Evolutionary conservation across 2,329 filamentous ascomycete species (phyloP).

Genomic region (Rachicladosporium sp.): DNA sequence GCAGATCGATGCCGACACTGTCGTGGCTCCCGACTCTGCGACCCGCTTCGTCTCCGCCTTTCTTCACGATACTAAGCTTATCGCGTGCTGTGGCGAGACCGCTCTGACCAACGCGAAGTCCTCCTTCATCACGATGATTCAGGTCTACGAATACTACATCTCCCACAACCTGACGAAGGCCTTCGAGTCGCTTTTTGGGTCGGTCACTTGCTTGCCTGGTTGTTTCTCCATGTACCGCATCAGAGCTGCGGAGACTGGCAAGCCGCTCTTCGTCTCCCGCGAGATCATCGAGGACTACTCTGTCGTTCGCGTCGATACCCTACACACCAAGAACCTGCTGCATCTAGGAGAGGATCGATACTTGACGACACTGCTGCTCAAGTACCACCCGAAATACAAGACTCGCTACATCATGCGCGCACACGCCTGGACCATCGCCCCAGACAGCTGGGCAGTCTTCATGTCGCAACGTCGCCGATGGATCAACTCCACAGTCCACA

Average conservation of each 20-base stretch:
- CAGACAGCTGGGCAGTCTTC: slow-evolving; percentile 88
- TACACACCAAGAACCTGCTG: slow-evolving; percentile 97
- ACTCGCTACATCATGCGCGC: slow-evolving; percentile 92
- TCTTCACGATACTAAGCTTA: slow-evolving; percentile 81
- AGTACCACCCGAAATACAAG: slow-evolving; percentile 88
- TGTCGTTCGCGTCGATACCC: slow-evolving; percentile 88
- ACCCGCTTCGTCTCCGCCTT: slow-evolving; percentile 88
- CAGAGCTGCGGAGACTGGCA: slow-evolving; percentile 83
- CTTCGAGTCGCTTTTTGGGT: slow-evolving; percentile 93
- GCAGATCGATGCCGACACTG: slow-evolving; percentile 94
- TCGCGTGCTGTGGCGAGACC: slow-evolving; percentile 90
- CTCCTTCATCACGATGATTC: slow-evolving; percentile 96
- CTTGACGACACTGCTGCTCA: slow-evolving; percentile 84
- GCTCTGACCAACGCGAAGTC: slow-evolving; percentile 83
- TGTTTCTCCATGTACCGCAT: slow-evolving; percentile 99
- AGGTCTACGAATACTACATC: slow-evolving; percentile 99
- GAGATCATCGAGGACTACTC: slow-evolving; percentile 82
- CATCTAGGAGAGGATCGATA: slow-evolving; percentile 99
- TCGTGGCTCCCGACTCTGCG: slow-evolving; percentile 78
- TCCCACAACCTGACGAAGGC: slow-evolving; percentile 95
- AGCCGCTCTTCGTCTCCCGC: slow-evolving; percentile 88
- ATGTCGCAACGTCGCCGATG: slow-evolving; percentile 95
- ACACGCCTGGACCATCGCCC: slow-evolving; percentile 93
- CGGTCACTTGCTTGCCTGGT: slow-evolving; percentile 92
- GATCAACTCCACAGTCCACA: slow-evolving; percentile 99